Evolutionary conservation across 345 rosid genomes (phyloP).

Genomic region (Firmiana major): DNA sequence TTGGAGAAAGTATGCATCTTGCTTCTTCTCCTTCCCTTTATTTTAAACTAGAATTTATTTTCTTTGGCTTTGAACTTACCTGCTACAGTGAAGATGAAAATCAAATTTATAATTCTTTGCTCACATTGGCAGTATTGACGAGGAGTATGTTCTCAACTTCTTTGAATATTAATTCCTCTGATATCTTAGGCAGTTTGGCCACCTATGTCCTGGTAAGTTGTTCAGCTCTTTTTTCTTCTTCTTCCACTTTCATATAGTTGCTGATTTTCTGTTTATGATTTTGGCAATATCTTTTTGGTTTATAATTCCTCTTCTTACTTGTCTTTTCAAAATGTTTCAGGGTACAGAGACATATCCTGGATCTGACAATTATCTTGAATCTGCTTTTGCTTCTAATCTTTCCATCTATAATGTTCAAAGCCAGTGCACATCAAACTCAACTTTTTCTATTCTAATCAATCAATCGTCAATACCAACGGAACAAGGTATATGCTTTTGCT

Average conservation of each 20-base stretch:
- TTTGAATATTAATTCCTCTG: constrained; percentile 38
- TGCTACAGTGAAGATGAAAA: not conserved
- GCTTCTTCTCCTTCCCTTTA: not conserved
- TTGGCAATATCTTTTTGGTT: constrained; percentile 7
- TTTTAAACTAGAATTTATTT: constrained; percentile 11
- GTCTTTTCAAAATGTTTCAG: constrained; percentile 43
- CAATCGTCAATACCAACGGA: constrained; percentile 11
- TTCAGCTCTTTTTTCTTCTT: constrained; percentile 9
- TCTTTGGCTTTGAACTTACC: not conserved
- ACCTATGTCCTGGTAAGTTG: constrained; percentile 49
- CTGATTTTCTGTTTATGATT: constrained; percentile 1
- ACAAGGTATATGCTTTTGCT: constrained; percentile 37
- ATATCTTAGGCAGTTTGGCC: constrained; percentile 35
- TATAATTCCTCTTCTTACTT: constrained; percentile 11
- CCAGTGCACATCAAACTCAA: constrained; percentile 45
- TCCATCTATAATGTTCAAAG: constrained; percentile 56
- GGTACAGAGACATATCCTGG: constrained; percentile 47
- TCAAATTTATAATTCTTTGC: not conserved
- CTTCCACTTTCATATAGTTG: not conserved
- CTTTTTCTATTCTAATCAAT: constrained; percentile 29
- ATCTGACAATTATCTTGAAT: constrained; percentile 45
- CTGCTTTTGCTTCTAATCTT: constrained; percentile 46
- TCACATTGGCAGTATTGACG: constrained; percentile 42
- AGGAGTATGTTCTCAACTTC: constrained; percentile 50
- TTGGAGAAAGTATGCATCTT: constrained; percentile 53